Percentiles rank a stretch among this genome's conserved stretches.
phyloP scores from a whole-genome alignment of 1,284 basidiomycete genomes.

The Psilocybe mexicana region DNA sequence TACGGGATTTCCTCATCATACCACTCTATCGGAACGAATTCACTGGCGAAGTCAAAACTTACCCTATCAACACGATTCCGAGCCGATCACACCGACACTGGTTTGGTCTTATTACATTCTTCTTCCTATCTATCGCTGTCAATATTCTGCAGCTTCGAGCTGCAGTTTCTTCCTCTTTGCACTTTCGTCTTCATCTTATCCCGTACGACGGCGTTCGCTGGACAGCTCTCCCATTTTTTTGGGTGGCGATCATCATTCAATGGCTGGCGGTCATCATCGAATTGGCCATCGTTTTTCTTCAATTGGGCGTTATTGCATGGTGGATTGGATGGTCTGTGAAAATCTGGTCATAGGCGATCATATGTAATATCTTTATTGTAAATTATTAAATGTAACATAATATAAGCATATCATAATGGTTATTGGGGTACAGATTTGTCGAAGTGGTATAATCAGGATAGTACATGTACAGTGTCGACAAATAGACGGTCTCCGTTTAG shows the following conservation, averaged over 20 bases:
- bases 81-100: conserved; percentile 65
- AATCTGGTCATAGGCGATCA: conserved; percentile 34
- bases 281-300: conserved; percentile 50
- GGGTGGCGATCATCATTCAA: conserved; percentile 56
- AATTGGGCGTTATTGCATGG: conserved; percentile 61
- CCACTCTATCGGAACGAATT: conserved; percentile 80
- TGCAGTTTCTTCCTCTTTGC: conserved; percentile 48
- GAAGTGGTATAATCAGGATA: neutral
- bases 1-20: conserved; percentile 76
- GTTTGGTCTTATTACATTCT: conserved; percentile 58
- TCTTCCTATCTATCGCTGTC: conserved; percentile 43
- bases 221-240: conserved; percentile 60
- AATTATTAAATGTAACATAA: conserved; percentile 19
- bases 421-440: neutral
- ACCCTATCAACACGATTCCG: conserved; percentile 59
- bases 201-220: conserved; percentile 59
- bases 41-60: conserved; percentile 70
- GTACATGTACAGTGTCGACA: neutral
- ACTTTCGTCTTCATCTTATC: conserved; percentile 57
- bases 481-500: too few relatives aligned
- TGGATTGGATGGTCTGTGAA: conserved; percentile 70
- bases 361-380: conserved; percentile 8
- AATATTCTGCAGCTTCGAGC: conserved; percentile 54
- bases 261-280: conserved; percentile 63
- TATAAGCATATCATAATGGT: neutral